phyloP scores from a whole-genome alignment of 805 yeast species.

The Barnettozyma sp. region DNA sequence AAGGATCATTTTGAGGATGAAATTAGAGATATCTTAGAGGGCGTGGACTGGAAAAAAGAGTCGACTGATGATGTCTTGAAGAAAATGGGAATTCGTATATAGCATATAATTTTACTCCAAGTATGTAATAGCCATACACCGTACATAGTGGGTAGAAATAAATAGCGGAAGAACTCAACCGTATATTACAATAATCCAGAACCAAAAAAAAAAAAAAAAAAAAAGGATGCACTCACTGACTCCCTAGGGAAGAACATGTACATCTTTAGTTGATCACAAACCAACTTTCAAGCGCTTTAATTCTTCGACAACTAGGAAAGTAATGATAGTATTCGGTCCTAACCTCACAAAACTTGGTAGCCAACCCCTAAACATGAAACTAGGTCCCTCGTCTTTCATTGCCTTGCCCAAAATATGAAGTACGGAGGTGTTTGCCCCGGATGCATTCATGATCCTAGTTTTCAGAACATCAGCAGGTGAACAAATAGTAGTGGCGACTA shows the following conservation, averaged over 20 bases:
- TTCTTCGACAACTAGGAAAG: slow-evolving; percentile 63
- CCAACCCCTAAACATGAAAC: slow-evolving; percentile 89
- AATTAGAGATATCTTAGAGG: slow-evolving; percentile 25
- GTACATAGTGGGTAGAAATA: no score
- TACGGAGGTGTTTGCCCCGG: slow-evolving; percentile 37
- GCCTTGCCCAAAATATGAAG: slow-evolving; percentile 45
- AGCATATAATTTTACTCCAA: slow-evolving; percentile 1
- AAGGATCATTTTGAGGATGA: slow-evolving; percentile 9
- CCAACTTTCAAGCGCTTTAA: slow-evolving; percentile 49
- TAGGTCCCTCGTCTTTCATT: slow-evolving; percentile 60
- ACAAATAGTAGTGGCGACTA: slow-evolving; percentile 86
- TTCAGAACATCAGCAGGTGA: slow-evolving; percentile 91
- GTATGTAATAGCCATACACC: neutral
- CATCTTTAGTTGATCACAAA: slow-evolving; percentile 25
- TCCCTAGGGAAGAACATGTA: slow-evolving; percentile 6
- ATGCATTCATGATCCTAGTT: slow-evolving; percentile 76
- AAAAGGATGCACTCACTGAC: no score
- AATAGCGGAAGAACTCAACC: neutral
- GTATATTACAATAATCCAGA: neutral
- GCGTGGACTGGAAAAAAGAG: slow-evolving; percentile 30
- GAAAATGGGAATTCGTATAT: slow-evolving; percentile 26
- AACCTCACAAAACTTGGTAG: slow-evolving; percentile 77
- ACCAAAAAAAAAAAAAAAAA: slow-evolving; percentile 4
- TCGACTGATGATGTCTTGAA: slow-evolving; percentile 29
- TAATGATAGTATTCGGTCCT: slow-evolving; percentile 75